Evolutionary conservation across 768 basidiomycete genomes (phyloP).

Genomic region (Boletus edulis): DNA sequence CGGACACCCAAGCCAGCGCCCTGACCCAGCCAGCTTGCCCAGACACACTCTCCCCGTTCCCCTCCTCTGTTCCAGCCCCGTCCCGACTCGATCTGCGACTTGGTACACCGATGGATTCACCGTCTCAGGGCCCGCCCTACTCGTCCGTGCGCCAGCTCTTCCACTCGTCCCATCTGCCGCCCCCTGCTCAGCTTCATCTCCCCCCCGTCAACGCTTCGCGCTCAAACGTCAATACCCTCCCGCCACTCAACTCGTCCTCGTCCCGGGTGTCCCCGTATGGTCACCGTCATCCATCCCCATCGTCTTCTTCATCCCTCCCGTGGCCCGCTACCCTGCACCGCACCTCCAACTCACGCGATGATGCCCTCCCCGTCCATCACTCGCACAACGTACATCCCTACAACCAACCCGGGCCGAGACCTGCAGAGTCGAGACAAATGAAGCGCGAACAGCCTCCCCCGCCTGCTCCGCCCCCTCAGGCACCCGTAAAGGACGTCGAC

Average conservation of each 20-base stretch:
- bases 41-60: neutral
- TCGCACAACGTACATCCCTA: constrained; percentile 17
- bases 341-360: constrained; percentile 43
- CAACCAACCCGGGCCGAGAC: constrained; percentile 19
- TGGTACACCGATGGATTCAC: constrained; percentile 20
- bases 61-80: constrained; percentile 3
- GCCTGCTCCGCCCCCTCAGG: constrained; percentile 14
- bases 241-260: constrained; percentile 36
- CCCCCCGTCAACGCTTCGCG: constrained; percentile 35
- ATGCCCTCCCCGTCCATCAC: constrained; percentile 32
- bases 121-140: constrained; percentile 32
- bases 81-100: neutral
- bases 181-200: constrained; percentile 41
- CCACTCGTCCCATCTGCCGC: constrained; percentile 43
- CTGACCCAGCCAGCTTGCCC: neutral
- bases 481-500: constrained; percentile 42
- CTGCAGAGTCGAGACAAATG: constrained; percentile 25
- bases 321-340: constrained; percentile 32
- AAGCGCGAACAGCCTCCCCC: constrained; percentile 31
- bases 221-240: constrained; percentile 39
- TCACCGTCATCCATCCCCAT: constrained; percentile 29
- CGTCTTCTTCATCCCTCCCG: constrained; percentile 22
- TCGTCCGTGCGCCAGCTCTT: constrained; percentile 34
- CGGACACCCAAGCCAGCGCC: constrained; percentile 10
- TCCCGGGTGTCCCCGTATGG: constrained; percentile 23